Conservation (phyloP, 345 rosid genomes). For the Passiflora organensis region DNA sequence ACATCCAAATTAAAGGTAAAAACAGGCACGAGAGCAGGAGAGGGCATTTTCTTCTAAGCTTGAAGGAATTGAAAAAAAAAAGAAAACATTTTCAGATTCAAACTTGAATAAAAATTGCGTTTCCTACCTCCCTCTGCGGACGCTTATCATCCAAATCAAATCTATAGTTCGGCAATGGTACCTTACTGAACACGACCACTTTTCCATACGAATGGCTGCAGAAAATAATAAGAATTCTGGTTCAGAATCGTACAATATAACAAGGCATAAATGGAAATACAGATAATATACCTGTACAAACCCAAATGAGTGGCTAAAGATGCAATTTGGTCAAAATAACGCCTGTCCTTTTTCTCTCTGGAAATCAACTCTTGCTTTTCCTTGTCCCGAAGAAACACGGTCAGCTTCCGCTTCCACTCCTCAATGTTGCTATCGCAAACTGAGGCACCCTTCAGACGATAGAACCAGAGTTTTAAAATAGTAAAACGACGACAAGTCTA, state of each 20-base stretch:
- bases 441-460: constrained; percentile 37
- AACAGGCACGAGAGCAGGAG: background rate
- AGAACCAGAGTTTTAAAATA: background rate
- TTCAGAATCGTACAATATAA: constrained; percentile 17
- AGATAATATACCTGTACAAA: constrained; percentile 56
- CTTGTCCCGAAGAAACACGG: constrained; percentile 44
- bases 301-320: constrained; percentile 70
- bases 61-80: background rate
- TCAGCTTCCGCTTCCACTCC: constrained; percentile 68
- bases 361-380: constrained; percentile 68
- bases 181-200: constrained; percentile 80
- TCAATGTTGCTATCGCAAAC: constrained; percentile 38
- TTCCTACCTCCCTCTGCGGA: constrained; percentile 83
- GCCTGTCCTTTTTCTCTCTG: constrained; percentile 79
- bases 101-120: background rate
- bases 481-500: background rate
- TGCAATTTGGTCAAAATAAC: constrained; percentile 66
- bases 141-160: constrained; percentile 88
- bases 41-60: background rate
- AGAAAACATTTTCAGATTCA: background rate
- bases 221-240: constrained; percentile 21
- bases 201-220: constrained; percentile 76
- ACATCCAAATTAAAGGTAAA: background rate
- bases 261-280: constrained; percentile 6
- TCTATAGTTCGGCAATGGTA: constrained; percentile 91